These are phyloP conservation scores for Purpureocillium lavendulum DNA, from an alignment of 2,329 filamentous ascomycete genomes.

Conservation along the genomic window DNA sequence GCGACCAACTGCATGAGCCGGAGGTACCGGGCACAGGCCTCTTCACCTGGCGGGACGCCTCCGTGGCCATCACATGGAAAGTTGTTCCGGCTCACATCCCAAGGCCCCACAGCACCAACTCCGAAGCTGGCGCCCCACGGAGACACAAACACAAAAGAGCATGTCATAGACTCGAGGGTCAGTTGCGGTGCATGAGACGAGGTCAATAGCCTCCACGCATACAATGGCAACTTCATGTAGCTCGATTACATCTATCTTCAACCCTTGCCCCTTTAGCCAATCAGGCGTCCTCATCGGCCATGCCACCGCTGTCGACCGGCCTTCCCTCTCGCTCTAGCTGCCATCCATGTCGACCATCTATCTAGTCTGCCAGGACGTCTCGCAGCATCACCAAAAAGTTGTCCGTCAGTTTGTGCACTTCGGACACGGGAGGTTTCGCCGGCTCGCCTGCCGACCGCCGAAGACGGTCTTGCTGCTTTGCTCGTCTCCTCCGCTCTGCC, in stretches of 20 bases:
- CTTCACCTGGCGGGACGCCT: not conserved
- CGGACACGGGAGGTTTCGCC: conserved; percentile 66
- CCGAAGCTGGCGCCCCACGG: not conserved
- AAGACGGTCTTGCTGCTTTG: conserved; percentile 71
- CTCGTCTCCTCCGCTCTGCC: conserved; percentile 71
- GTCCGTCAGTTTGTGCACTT: conserved; percentile 72
- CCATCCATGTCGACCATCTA: too few species aligned
- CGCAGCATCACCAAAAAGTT: conserved; percentile 78
- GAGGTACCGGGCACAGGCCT: too few species aligned
- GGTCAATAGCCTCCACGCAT: too few species aligned
- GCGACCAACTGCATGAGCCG: not conserved
- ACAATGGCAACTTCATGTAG: too few species aligned
- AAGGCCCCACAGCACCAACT: not conserved
- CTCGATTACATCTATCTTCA: not conserved
- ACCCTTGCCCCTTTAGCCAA: not conserved
- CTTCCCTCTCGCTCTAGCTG: conserved; percentile 1
- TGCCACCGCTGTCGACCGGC: conserved; percentile 4
- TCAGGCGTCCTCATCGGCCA: not conserved
- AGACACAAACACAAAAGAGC: too few species aligned
- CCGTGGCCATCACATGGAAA: too few species aligned
- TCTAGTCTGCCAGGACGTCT: conserved; percentile 66
- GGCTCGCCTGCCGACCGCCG: conserved; percentile 77
- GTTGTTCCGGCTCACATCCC: too few species aligned
- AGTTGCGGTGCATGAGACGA: too few species aligned
- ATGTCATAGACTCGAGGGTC: too few species aligned